Conservation (phyloP, 2,329 filamentous ascomycete genomes). For the Leptosphaerulina australis region DNA sequence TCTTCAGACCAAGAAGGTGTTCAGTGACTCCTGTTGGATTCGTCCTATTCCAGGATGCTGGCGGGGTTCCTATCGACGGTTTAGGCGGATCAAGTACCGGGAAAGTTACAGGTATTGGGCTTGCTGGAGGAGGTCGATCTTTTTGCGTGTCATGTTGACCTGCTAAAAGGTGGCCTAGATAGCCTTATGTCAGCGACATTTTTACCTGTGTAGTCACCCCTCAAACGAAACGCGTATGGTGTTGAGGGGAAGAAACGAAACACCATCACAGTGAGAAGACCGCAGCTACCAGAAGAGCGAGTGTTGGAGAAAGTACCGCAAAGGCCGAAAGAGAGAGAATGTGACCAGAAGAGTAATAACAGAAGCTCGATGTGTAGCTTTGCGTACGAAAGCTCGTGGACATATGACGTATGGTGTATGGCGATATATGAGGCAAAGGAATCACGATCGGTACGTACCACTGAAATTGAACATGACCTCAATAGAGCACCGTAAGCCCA, state of each 20-base stretch:
- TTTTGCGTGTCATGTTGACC: slow-evolving; percentile 49
- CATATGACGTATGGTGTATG: slow-evolving; percentile 15
- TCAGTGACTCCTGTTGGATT: slow-evolving; percentile 50
- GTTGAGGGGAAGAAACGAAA: slow-evolving; percentile 25
- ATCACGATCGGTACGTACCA: slow-evolving; percentile 35
- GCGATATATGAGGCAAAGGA: background rate
- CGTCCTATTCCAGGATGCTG: slow-evolving; percentile 43
- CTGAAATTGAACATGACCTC: slow-evolving; percentile 47
- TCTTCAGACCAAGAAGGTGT: slow-evolving; percentile 52
- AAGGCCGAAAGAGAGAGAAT: too few relatives aligned
- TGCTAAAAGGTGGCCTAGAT: slow-evolving; percentile 45
- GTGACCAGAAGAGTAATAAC: too few relatives aligned
- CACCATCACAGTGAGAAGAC: slow-evolving; percentile 22
- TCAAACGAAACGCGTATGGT: slow-evolving; percentile 40
- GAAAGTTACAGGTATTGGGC: slow-evolving; percentile 59
- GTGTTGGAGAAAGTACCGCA: background rate
- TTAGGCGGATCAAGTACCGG: slow-evolving; percentile 53
- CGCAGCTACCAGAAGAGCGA: slow-evolving; percentile 13
- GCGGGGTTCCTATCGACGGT: slow-evolving; percentile 31
- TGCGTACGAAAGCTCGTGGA: background rate
- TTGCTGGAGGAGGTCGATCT: slow-evolving; percentile 55
- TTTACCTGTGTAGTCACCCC: slow-evolving; percentile 32
- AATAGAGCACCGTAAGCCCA: background rate
- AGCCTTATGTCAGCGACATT: slow-evolving; percentile 37
- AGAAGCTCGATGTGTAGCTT: background rate